Conservation (phyloP, 495 filamentous ascomycete species). For the Aspergillus baeticus region DNA sequence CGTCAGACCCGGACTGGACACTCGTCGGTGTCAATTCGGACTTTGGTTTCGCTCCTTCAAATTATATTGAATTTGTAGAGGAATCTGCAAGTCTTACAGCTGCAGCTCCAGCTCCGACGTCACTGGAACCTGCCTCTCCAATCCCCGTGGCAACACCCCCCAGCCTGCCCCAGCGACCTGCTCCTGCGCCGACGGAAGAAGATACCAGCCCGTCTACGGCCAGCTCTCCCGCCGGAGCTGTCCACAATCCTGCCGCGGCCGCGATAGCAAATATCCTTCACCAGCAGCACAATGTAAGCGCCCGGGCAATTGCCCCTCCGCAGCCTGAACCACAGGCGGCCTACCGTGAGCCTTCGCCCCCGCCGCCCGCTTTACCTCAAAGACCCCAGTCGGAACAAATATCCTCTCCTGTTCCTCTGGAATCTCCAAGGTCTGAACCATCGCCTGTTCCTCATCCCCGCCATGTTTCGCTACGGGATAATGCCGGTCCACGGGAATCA, state of each 20-base stretch:
- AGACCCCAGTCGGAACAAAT: constrained; percentile 63
- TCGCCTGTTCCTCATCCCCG: constrained; percentile 28
- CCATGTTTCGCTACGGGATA: constrained; percentile 19
- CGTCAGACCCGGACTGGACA: constrained; percentile 93
- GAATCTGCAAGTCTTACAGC: constrained; percentile 16
- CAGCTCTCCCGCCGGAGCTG: constrained; percentile 33
- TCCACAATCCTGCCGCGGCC: constrained; percentile 66
- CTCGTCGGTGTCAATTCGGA: constrained; percentile 81
- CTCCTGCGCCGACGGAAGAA: constrained; percentile 19
- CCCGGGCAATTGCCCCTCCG: constrained; percentile 35
- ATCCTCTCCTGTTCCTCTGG: constrained; percentile 52
- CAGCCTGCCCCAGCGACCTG: constrained; percentile 39
- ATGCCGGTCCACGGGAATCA: constrained; percentile 49
- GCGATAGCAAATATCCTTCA: constrained; percentile 72
- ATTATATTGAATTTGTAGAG: constrained; percentile 79
- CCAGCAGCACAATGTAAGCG: constrained; percentile 44
- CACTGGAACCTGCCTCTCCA: constrained; percentile 26
- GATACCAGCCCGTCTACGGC: constrained; percentile 23
- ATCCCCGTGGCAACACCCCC: constrained; percentile 23
- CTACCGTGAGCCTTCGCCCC: constrained; percentile 53
- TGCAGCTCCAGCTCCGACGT: constrained; percentile 23
- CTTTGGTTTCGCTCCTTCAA: constrained; percentile 94
- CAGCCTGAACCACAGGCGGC: constrained; percentile 52
- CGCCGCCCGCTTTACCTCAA: constrained; percentile 65
- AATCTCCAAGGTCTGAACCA: constrained; percentile 40